Conservation (phyloP, 1,284 basidiomycete species). For the Porogramme epimiltina region DNA sequence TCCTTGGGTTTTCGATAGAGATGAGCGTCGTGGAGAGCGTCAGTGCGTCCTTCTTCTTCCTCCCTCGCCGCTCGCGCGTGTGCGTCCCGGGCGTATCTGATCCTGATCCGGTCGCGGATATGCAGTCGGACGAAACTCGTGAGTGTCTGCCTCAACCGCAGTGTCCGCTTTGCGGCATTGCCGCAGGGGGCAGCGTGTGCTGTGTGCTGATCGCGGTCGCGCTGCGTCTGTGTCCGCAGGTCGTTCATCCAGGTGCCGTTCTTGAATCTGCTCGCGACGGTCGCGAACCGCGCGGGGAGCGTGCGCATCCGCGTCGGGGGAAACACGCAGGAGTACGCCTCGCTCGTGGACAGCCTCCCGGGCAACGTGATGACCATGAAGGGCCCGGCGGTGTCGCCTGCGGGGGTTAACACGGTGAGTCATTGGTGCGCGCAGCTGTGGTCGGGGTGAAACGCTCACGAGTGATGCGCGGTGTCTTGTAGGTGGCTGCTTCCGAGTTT, state of each 20-base stretch:
- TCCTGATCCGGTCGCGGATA: no score
- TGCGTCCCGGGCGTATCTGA: not conserved
- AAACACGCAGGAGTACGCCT: constrained; percentile 73
- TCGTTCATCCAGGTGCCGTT: constrained; percentile 60
- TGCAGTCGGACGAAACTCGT: constrained; percentile 57
- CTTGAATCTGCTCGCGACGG: constrained; percentile 70
- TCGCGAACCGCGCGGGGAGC: constrained; percentile 56
- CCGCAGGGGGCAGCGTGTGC: not conserved
- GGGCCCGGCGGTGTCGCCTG: constrained; percentile 32
- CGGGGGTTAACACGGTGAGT: not conserved
- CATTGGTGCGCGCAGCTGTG: no score
- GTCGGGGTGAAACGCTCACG: no score
- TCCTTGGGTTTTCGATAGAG: constrained; percentile 74
- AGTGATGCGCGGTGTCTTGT: no score
- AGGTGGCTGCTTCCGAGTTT: not conserved
- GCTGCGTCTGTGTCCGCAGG: constrained; percentile 26
- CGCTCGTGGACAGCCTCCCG: constrained; percentile 45
- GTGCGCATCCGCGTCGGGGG: constrained; percentile 69
- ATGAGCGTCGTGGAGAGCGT: constrained; percentile 69
- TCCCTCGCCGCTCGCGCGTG: not conserved
- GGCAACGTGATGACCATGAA: constrained; percentile 53
- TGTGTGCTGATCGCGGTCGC: no score
- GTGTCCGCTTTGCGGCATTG: not conserved
- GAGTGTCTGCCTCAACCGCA: constrained; percentile 20
- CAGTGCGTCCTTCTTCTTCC: constrained; percentile 42